phyloP scores from a whole-genome alignment of 1,139 yeast genomes.

The Arxiozyma telluris region DNA sequence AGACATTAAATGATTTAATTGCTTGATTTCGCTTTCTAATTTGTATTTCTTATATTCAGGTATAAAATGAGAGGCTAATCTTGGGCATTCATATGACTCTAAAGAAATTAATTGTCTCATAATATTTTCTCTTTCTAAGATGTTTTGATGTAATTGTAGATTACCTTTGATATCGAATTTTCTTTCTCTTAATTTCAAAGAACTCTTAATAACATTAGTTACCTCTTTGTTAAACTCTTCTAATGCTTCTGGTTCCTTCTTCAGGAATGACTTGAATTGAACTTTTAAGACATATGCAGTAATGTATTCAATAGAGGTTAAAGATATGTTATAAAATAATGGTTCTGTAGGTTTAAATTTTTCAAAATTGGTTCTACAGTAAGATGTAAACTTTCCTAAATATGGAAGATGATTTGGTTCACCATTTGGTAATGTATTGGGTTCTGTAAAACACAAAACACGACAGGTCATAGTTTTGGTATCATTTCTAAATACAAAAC shows the following conservation, averaged over 20 bases:
- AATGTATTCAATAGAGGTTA: conserved; percentile 43
- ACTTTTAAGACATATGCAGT: conserved; percentile 39
- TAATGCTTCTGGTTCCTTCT: conserved; percentile 38
- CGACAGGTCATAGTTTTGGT: conserved; percentile 31
- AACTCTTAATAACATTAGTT: conserved; percentile 34
- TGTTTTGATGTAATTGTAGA: conserved; percentile 45
- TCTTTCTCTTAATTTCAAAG: conserved; percentile 40
- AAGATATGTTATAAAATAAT: conserved; percentile 39
- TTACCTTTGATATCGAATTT: conserved; percentile 40
- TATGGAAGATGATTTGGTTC: conserved; percentile 42
- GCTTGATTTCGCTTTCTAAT: conserved; percentile 44
- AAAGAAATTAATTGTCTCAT: conserved; percentile 32
- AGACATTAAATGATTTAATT: conserved; percentile 54
- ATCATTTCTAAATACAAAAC: conserved; percentile 43
- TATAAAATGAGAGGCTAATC: conserved; percentile 42
- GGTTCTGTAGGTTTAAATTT: conserved; percentile 31
- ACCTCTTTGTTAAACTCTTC: conserved; percentile 39
- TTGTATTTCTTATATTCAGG: conserved; percentile 41
- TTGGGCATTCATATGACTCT: conserved; percentile 30
- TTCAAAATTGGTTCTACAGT: conserved; percentile 27
- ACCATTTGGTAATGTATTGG: conserved; percentile 22
- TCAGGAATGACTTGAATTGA: conserved; percentile 38
- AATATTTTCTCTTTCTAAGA: conserved; percentile 39
- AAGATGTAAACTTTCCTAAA: conserved; percentile 36
- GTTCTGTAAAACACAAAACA: conserved; percentile 25